Conservation (phyloP, 108 stramenopile species). For the Skeletonema marinoi region DNA sequence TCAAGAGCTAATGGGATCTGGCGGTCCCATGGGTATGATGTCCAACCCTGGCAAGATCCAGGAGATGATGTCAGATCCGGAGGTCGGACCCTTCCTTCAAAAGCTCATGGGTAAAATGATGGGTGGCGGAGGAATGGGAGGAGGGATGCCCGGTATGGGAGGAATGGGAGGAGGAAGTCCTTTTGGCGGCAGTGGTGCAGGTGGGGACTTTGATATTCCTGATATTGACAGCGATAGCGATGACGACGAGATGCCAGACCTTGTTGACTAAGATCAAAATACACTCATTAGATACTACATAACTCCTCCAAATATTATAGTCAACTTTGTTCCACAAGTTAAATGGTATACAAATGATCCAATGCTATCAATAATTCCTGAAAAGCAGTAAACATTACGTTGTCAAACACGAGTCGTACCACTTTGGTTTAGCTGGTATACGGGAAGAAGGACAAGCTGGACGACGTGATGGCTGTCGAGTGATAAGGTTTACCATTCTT, state of each 20-base stretch:
- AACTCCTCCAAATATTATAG: too few relatives aligned
- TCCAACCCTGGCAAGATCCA: constrained; percentile 81
- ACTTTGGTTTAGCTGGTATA: too few relatives aligned
- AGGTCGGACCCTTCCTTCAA: constrained; percentile 87
- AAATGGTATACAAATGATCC: too few relatives aligned
- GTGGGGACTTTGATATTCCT: constrained; percentile 40
- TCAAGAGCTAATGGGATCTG: constrained; percentile 75
- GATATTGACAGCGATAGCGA: constrained; percentile 48
- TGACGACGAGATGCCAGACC: constrained; percentile 71
- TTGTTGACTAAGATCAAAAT: constrained; percentile 60
- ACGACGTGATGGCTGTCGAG: too few relatives aligned
- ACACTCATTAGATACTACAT: background rate
- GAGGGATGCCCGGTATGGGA: constrained; percentile 39
- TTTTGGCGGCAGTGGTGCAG: constrained; percentile 43
- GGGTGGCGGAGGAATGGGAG: constrained; percentile 47
- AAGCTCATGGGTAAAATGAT: constrained; percentile 81
- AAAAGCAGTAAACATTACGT: too few relatives aligned
- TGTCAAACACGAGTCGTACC: too few relatives aligned
- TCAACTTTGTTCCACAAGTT: too few relatives aligned
- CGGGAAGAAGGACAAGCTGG: too few relatives aligned
- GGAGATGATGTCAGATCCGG: constrained; percentile 90
- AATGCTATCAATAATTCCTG: too few relatives aligned
- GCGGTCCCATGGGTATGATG: constrained; percentile 79
- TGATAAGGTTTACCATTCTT: too few relatives aligned
- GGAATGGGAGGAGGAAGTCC: constrained; percentile 32